A percentile compares a stretch with the other conserved stretches of the same genome.
phyloP scores from a whole-genome alignment of 1,139 yeast species.

The Candida albicans region DNA sequence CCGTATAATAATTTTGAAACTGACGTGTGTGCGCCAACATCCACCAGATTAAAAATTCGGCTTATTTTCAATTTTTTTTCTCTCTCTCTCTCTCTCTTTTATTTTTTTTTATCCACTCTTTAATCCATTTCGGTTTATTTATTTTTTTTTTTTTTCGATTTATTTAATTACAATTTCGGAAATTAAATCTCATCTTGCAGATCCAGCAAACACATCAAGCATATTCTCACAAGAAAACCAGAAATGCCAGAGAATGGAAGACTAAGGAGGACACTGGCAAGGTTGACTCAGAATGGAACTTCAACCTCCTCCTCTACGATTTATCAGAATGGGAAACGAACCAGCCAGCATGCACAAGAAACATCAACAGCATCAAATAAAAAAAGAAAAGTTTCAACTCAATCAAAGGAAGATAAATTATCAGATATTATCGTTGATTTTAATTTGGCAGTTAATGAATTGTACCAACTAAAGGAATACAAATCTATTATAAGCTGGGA shows the following conservation, averaged over 20 bases:
- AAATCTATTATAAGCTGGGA: constrained; percentile 61
- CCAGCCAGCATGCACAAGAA: constrained; percentile 1
- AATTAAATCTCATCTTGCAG: too few species aligned
- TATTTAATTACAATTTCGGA: not conserved
- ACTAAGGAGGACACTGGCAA: constrained; percentile 13
- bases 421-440: constrained; percentile 43
- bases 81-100: not conserved
- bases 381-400: constrained; percentile 11
- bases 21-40: constrained; percentile 1
- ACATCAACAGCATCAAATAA: constrained; percentile 5
- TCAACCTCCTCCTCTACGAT: constrained; percentile 1
- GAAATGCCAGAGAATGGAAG: constrained; percentile 11
- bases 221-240: not conserved
- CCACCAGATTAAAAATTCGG: constrained; percentile 1
- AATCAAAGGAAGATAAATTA: constrained; percentile 23
- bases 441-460: constrained; percentile 47
- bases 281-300: constrained; percentile 11
- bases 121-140: not conserved
- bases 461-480: constrained; percentile 60
- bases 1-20: not conserved
- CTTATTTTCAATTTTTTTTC: not conserved
- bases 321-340: constrained; percentile 7
- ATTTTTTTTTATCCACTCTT: constrained; percentile 6
- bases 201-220: too few species aligned
- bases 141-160: not conserved